Evolutionary conservation across 1,284 basidiomycete species (phyloP), one percentile per base, ranked within the genome.

Genomic region (Macrocystidia cucumis): DNA sequence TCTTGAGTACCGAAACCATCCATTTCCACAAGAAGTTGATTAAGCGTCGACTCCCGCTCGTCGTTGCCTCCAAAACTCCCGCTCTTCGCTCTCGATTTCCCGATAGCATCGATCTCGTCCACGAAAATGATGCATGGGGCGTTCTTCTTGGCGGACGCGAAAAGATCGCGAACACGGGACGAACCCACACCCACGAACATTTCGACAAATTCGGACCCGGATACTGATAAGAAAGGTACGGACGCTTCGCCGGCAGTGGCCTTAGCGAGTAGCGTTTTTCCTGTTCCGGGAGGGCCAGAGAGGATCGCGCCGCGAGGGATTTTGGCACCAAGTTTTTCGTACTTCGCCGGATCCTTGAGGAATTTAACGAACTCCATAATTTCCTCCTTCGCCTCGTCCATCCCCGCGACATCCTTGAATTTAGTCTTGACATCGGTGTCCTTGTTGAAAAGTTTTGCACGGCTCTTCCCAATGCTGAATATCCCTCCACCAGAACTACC

Each of bases 321-420:
- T 70, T 98, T 98, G 44, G 95, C 96, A 43, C 96, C 95, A 24
- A 99, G 77, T 54, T 84, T 89, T 65, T 98, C 90, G 63, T 98
- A 98, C 58, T 87, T 87, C 29, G 78, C 65, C 5, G 95, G 95
- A 48, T 98, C 89, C 69, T 98, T 98, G 55, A 99, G 72, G 70
- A 99, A 98, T 52, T 93, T 95, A 57, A 99, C 96, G 55, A 98
- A 99, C 60, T 99, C 95, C 91, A 98, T 97, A 50, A 99, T 96
- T 67, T 99, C 95, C 67, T 95, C 89, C 70, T 99, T 99, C 37
- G 93, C 95, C 63, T 99, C 95, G 64, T 99, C 95, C 93, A 98
- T 98, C 29, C 95, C 95, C 18, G 95, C 95, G 14, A 98, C 91
- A 56, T 98, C 91, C 62, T 79, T 81, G 68, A 98, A 98, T 55